Evolutionary conservation across 176 grass and related monocot genomes (phyloP), one percentile per base, ranked within the genome.

Genomic region (Bothriochloa decipiens): DNA sequence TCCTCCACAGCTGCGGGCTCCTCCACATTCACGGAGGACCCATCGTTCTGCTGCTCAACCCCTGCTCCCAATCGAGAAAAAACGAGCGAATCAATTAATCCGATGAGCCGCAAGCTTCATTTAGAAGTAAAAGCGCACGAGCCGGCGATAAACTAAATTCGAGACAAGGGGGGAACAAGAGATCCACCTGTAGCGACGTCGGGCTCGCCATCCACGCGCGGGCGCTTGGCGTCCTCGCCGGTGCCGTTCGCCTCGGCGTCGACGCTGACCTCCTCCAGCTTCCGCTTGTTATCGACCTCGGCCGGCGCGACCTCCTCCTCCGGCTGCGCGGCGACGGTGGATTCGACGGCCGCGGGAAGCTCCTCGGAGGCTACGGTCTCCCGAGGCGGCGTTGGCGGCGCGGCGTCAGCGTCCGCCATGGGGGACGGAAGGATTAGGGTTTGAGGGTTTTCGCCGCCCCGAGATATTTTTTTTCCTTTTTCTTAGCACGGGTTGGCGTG

Each of bases 371-470:
- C 76, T 0, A 75, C 76, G 28, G 91, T 88, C 81, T 71, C 16
- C 64, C 29, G 66, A 41, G 87, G 60, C 70, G 73, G 37, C 32
- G 82, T 75, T 10, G 81, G 57, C 70, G 64, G 46, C 47, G 88
- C 69, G 8, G 76, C 79, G 26, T 90, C 87, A 28, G 87, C 68
- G 69, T 98, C 92, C 37, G 87, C 93, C 93, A 98, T 97, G 83
- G 85, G 66, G 33, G 14, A 9, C 0, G 47, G 81, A 42, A 58
- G 63, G 73, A 82, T 91, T 94, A 94, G 92, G 92, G 89, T 91
- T 91, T 68, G 74, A 75, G 73, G 80, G 52, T 74, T 93, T 91
- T 74, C 72, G 67, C 85, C 49, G 18, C 66, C 28, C 12, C 13
- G 8, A 20, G 18, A 63, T 14, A 68, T 57, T 27, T 82, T 3